Conservation (phyloP, 371 early-diverging fungal genomes). For the Synchytrium microbalum region DNA sequence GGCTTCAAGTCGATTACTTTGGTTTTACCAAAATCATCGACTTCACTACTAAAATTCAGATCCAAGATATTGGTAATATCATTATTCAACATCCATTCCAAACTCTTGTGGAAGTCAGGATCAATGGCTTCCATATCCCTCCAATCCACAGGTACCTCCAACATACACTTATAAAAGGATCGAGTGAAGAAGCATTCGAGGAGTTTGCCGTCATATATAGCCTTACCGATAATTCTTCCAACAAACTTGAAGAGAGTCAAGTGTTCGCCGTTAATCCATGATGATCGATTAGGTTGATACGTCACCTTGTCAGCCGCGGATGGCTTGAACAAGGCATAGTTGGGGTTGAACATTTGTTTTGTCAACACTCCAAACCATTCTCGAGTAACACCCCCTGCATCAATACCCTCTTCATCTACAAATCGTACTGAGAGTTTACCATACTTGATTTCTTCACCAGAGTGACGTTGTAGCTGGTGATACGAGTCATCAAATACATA, state of each 20-base stretch:
- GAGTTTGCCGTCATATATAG: constrained; percentile 91
- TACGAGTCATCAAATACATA: constrained; percentile 96
- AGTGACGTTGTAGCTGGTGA: constrained; percentile 82
- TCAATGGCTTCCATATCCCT: constrained; percentile 97
- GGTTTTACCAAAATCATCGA: constrained; percentile 87
- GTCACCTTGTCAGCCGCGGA: constrained; percentile 93
- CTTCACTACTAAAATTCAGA: constrained; percentile 88
- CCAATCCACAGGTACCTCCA: constrained; percentile 84
- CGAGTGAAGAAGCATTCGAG: constrained; percentile 96
- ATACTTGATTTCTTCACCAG: constrained; percentile 87
- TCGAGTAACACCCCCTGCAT: constrained; percentile 97
- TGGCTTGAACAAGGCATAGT: constrained; percentile 94
- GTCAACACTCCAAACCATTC: constrained; percentile 98
- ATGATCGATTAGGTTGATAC: constrained; percentile 94
- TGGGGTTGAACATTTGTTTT: constrained; percentile 97
- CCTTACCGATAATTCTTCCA: constrained; percentile 97
- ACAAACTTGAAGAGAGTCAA: constrained; percentile 96
- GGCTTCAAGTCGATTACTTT: constrained; percentile 82
- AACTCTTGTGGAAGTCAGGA: constrained; percentile 92
- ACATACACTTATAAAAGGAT: constrained; percentile 96
- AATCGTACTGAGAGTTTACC: constrained; percentile 93
- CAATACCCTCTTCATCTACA: constrained; percentile 96
- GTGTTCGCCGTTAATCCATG: constrained; percentile 93
- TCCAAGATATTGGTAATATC: constrained; percentile 93
- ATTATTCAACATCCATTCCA: constrained; percentile 97